Conservation (phyloP, 75 land plant genomes). For the Pinus tabuliformis region DNA sequence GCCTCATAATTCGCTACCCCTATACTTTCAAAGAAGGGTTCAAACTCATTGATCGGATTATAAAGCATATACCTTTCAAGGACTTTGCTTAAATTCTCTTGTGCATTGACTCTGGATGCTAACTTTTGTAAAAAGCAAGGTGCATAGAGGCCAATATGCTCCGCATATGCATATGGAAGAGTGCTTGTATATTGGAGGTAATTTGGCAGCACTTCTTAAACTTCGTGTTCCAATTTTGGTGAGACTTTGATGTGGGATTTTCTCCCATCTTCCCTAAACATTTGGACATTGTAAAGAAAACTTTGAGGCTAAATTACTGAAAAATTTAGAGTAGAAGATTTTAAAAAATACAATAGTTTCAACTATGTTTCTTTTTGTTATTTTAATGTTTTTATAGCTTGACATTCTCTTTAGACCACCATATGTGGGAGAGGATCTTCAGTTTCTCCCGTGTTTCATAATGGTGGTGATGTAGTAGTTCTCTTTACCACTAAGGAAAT, state of each 20-base stretch:
- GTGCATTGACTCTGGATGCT: constrained; percentile 18
- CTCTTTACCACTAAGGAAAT: too few relatives aligned
- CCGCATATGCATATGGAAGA: constrained; percentile 28
- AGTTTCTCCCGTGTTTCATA: too few relatives aligned
- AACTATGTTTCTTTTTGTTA: too few relatives aligned
- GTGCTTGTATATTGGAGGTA: constrained; percentile 37
- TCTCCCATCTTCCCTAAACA: not conserved
- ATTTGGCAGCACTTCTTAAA: constrained; percentile 32
- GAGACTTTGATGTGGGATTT: not conserved
- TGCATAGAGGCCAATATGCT: constrained; percentile 37
- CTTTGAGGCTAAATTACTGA: too few relatives aligned
- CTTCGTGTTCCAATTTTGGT: not conserved
- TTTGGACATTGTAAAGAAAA: not conserved
- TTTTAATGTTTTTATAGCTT: too few relatives aligned
- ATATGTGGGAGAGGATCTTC: too few relatives aligned
- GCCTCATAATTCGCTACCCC: constrained; percentile 42
- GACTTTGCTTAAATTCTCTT: not conserved
- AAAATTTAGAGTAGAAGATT: too few relatives aligned
- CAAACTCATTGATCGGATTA: constrained; percentile 61
- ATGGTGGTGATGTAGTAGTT: too few relatives aligned
- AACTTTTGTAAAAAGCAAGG: constrained; percentile 33
- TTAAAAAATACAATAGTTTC: too few relatives aligned
- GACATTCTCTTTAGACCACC: too few relatives aligned
- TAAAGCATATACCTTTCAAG: constrained; percentile 26
- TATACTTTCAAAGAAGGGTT: constrained; percentile 68